These are phyloP conservation scores for Papiliotrema nemorosa DNA, from an alignment of 1,284 basidiomycete species.

Conservation along the genomic window DNA sequence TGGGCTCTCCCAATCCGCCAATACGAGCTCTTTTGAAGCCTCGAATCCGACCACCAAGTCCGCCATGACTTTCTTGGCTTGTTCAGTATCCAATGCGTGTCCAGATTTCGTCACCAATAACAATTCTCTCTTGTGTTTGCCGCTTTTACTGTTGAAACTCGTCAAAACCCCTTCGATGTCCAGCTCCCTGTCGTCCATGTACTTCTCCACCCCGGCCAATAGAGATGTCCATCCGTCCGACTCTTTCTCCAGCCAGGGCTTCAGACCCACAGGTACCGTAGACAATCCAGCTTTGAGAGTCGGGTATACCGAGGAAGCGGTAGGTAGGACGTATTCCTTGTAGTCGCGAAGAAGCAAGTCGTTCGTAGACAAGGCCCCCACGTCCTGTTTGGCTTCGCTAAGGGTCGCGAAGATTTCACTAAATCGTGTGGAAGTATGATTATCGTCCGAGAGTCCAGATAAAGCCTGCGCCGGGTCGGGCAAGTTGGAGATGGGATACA, in stretches of 20 bases:
- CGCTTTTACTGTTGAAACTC: conserved; percentile 55
- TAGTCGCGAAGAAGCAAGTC: conserved; percentile 88
- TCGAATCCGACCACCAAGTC: conserved; percentile 56
- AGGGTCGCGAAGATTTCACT: conserved; percentile 55
- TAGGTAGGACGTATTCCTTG: conserved; percentile 70
- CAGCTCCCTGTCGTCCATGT: conserved; percentile 64
- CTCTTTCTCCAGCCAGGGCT: conserved; percentile 54
- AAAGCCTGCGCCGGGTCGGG: background rate
- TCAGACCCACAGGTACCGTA: conserved; percentile 69
- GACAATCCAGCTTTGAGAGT: conserved; percentile 62
- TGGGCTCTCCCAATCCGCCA: conserved; percentile 51
- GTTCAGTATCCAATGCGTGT: conserved; percentile 14
- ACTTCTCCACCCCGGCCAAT: conserved; percentile 56
- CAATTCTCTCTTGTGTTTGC: conserved; percentile 66
- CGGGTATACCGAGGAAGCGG: conserved; percentile 36
- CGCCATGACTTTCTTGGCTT: conserved; percentile 28
- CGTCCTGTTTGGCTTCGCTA: conserved; percentile 61
- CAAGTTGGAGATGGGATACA: conserved; percentile 50
- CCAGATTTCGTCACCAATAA: conserved; percentile 58
- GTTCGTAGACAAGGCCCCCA: conserved; percentile 64
- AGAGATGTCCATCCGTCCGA: conserved; percentile 49
- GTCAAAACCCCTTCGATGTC: conserved; percentile 74
- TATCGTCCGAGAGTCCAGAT: conserved; percentile 4
- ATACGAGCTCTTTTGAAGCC: conserved; percentile 51
- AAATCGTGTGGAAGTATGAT: conserved; percentile 6